phyloP scores from a whole-genome alignment of 2,329 filamentous ascomycete genomes.

The Colletotrichum truncatum region DNA sequence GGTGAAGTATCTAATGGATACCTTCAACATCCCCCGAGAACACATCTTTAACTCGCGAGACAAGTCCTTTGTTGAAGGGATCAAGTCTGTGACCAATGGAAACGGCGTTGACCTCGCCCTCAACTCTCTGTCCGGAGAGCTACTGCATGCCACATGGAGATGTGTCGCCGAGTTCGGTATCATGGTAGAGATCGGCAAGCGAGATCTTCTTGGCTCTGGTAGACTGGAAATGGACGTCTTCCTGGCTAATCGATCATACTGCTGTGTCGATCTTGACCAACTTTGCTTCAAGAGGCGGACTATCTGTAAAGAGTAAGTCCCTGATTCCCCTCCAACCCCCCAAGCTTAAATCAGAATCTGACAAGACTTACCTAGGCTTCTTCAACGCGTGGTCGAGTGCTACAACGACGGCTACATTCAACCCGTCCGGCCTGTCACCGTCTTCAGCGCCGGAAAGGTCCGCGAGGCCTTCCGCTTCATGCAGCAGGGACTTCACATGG shows the following conservation, averaged over 20 bases:
- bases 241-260: slow-evolving; percentile 42
- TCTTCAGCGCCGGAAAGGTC: slow-evolving; percentile 38
- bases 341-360: too few species aligned
- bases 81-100: slow-evolving; percentile 35
- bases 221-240: slow-evolving; percentile 56
- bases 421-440: slow-evolving; percentile 30
- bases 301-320: not conserved
- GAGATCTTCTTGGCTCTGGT: slow-evolving; percentile 44
- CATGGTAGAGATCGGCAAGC: slow-evolving; percentile 47
- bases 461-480: slow-evolving; percentile 52
- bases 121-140: slow-evolving; percentile 40
- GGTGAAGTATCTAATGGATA: slow-evolving; percentile 34
- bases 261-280: not conserved
- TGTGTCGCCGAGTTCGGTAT: slow-evolving; percentile 45
- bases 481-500: slow-evolving; percentile 53
- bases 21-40: slow-evolving; percentile 18
- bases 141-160: slow-evolving; percentile 42
- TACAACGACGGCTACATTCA: slow-evolving; percentile 29
- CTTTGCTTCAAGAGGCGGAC: not conserved
- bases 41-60: slow-evolving; percentile 40
- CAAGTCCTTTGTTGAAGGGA: slow-evolving; percentile 34
- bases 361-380: too few species aligned
- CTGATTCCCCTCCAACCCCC: not conserved
- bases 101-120: slow-evolving; percentile 42
- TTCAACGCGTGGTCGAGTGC: too few species aligned